Evolutionary conservation across 2,329 filamentous ascomycete species (phyloP).

Genomic region (Magnaporthiopsis poae): DNA sequence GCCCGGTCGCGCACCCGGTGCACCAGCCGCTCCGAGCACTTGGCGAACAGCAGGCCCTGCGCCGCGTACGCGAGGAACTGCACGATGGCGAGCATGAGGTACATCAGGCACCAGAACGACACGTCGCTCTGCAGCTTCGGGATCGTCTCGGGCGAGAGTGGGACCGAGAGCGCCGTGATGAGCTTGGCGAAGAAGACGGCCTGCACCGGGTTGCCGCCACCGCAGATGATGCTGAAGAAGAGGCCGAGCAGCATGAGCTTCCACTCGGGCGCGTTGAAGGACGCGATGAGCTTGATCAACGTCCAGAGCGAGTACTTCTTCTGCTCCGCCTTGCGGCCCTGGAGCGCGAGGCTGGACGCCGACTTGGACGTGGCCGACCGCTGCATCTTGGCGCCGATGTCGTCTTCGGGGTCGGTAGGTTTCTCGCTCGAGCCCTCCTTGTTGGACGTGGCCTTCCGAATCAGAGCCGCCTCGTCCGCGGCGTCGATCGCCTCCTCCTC

Average conservation of each 20-base stretch:
- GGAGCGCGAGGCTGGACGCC: conserved; percentile 61
- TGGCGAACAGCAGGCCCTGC: conserved; percentile 69
- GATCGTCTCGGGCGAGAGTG: conserved; percentile 33
- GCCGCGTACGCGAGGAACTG: conserved; percentile 58
- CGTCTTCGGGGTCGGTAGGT: conserved; percentile 48
- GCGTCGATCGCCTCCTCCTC: conserved; percentile 41
- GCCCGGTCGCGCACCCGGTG: conserved; percentile 72
- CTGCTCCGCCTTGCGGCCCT: conserved; percentile 38
- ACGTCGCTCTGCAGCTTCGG: conserved; percentile 49
- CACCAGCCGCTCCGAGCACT: conserved; percentile 76
- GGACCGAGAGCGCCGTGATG: conserved; percentile 47
- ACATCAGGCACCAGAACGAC: conserved; percentile 85
- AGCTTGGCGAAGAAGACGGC: conserved; percentile 83
- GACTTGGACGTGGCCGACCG: conserved; percentile 47
- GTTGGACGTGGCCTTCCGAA: conserved; percentile 35
- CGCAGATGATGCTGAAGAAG: conserved; percentile 64
- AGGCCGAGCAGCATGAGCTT: conserved; percentile 64
- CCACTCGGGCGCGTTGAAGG: conserved; percentile 69
- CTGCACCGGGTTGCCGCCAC: conserved; percentile 55
- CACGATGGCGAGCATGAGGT: conserved; percentile 68
- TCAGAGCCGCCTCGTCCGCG: conserved; percentile 43
- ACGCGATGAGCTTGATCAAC: conserved; percentile 66
- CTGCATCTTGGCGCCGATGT: conserved; percentile 47
- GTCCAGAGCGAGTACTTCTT: conserved; percentile 58
- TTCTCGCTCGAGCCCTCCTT: conserved; percentile 19